Percentiles rank a stretch among this genome's conserved stretches.
Conservation (phyloP, 176 grass and related monocot species). For the Avena eriantha region DNA sequence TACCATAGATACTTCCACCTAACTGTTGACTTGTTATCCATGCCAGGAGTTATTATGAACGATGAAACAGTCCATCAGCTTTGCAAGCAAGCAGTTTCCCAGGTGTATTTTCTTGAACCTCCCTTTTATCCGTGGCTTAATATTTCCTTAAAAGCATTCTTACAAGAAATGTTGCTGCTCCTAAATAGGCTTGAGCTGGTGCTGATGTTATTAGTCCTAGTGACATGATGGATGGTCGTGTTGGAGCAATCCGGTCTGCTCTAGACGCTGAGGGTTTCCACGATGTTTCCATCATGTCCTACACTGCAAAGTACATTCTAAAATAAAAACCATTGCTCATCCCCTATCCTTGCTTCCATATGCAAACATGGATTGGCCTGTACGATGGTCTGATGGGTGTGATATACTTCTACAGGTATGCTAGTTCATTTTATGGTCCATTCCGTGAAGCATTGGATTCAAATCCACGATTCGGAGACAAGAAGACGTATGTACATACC, state of each 20-base stretch:
- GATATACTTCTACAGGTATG: constrained; percentile 56
- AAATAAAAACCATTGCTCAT: background rate
- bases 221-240: constrained; percentile 98
- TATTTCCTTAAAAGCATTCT: background rate
- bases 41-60: constrained; percentile 89
- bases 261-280: constrained; percentile 90
- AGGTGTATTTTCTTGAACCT: constrained; percentile 49
- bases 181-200: constrained; percentile 84
- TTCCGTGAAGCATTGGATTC: constrained; percentile 88
- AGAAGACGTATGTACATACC: constrained; percentile 80
- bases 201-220: constrained; percentile 97
- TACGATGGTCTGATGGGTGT: background rate
- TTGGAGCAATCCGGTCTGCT: constrained; percentile 82
- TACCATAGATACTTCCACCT: background rate
- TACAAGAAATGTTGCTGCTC: background rate
- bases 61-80: constrained; percentile 98
- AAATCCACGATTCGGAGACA: constrained; percentile 95
- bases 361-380: background rate
- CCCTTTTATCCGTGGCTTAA: background rate
- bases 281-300: constrained; percentile 99
- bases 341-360: background rate
- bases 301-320: constrained; percentile 81
- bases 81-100: constrained; percentile 97
- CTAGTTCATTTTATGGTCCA: constrained; percentile 60
- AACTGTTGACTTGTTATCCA: constrained; percentile 4